Evolutionary conservation across 768 basidiomycete species (phyloP), one percentile per base, ranked within the genome.

Genomic region (Rubroboletus pulcherrimus): DNA sequence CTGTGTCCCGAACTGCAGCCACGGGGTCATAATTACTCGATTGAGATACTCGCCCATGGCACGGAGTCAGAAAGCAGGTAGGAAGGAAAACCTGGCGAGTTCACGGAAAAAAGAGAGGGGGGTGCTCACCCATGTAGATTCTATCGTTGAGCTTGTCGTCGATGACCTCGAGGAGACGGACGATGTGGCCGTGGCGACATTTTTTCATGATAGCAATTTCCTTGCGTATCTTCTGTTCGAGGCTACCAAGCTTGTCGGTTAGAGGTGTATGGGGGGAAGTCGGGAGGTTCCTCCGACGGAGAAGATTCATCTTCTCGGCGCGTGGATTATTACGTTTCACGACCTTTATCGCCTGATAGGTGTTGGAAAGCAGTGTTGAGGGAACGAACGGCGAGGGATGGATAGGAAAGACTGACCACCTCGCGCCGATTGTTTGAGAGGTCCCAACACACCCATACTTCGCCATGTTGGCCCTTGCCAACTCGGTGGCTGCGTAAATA

Each of bases 131-230:
- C 81, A 99, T 90, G 73, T 92, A 98, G 41, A 99, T 89, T 74
- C 89, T 90, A 64, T 91, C 87, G 48, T 83, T 82, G 60, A 88
- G 80, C 41, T 85, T 82, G 73, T 98, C 97, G 71, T 98, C 95
- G 58, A 99, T 95, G 67, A 98, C 93, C 71, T 98, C 94, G 63
- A 85, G 84, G 54, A 99, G 80, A 59, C 87, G 79, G 11, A 98
- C 93, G 55, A 97, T 86, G 69, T 97, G 87, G 0, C 89, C 87
- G 66, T 97, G 93, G 45, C 86, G 77, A 65, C 91, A 88, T 68
- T 97, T 95, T 78, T 98, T 98, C 92, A 99, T 97, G 71, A 98
- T 95, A 3, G 97, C 97, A 56, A 98, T 94, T 74, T 98, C 96
- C 71, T 86, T 87, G 62, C 85, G 80, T 58, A 97, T 93, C 75